These are phyloP conservation scores for Ceratocystis alfenasii DNA, from an alignment of 2,329 filamentous ascomycete species.

Conservation along the genomic window DNA sequence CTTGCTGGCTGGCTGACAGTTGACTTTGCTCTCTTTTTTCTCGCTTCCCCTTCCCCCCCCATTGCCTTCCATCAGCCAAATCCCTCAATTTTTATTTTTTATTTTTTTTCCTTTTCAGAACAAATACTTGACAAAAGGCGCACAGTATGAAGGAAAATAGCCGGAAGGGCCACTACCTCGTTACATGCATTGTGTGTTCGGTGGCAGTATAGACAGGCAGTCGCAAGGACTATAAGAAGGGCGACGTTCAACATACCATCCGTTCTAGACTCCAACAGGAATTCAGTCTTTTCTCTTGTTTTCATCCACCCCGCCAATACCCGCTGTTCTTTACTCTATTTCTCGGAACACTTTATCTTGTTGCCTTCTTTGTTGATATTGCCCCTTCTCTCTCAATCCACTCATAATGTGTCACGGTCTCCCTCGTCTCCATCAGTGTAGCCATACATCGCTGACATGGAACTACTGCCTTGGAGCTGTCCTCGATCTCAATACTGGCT, in stretches of 20 bases:
- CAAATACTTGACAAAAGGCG: neutral
- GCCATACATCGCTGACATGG: slow-evolving; percentile 45
- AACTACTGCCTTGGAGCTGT: slow-evolving; percentile 39
- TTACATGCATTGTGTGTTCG: neutral
- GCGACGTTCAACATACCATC: neutral
- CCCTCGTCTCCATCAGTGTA: slow-evolving; percentile 41
- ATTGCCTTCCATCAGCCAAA: neutral
- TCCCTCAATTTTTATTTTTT: too few relatives aligned
- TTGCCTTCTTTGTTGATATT: neutral
- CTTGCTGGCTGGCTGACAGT: neutral
- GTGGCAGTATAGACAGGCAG: neutral
- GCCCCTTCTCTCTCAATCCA: neutral
- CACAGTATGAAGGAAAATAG: neutral
- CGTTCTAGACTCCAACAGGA: neutral
- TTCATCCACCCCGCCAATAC: neutral
- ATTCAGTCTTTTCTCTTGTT: neutral
- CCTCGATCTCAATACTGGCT: slow-evolving; percentile 40
- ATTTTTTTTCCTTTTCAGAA: neutral
- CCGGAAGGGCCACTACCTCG: neutral
- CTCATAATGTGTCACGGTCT: slow-evolving; percentile 43
- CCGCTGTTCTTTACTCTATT: neutral
- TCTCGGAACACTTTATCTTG: too few relatives aligned
- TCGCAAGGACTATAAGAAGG: neutral
- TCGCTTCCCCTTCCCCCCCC: neutral
- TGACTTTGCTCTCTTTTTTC: neutral